Conservation (phyloP, 257 asterid genomes). For the Ballota nigra region DNA sequence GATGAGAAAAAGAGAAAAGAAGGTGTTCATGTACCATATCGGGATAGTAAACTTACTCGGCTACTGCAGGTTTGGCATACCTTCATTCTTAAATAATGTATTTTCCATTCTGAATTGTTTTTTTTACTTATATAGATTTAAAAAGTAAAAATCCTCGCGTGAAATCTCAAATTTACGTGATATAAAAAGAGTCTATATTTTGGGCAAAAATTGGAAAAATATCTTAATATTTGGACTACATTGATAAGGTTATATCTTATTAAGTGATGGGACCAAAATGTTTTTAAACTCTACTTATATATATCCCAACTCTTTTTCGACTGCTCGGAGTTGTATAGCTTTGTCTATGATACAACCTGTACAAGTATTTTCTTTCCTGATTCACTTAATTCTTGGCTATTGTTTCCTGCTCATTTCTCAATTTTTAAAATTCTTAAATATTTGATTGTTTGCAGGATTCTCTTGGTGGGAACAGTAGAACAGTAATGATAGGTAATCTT, state of each 20-base stretch:
- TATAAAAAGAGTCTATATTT: too few species aligned
- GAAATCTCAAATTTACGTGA: too few species aligned
- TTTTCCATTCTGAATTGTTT: neutral
- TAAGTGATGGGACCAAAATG: too few species aligned
- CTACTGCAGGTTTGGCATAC: constrained; percentile 68
- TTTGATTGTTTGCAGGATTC: constrained; percentile 67
- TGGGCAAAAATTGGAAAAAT: too few species aligned
- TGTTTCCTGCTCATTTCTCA: neutral
- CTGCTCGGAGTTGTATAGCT: neutral
- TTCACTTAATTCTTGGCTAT: neutral
- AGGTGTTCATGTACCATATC: constrained; percentile 87
- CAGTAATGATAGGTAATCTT: constrained; percentile 84
- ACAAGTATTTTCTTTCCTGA: neutral
- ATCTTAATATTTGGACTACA: too few species aligned
- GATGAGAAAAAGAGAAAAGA: constrained; percentile 95
- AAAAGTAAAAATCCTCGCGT: too few species aligned
- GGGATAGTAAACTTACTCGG: constrained; percentile 98
- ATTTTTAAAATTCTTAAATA: neutral
- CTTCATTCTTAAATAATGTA: neutral
- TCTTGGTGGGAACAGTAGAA: constrained; percentile 96
- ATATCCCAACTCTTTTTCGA: neutral
- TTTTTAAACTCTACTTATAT: too few species aligned
- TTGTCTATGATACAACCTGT: neutral
- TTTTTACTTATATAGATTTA: too few species aligned
- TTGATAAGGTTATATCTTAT: too few species aligned